phyloP scores from a whole-genome alignment of 106 monocot genomes.

The Dendrobium officinale region DNA sequence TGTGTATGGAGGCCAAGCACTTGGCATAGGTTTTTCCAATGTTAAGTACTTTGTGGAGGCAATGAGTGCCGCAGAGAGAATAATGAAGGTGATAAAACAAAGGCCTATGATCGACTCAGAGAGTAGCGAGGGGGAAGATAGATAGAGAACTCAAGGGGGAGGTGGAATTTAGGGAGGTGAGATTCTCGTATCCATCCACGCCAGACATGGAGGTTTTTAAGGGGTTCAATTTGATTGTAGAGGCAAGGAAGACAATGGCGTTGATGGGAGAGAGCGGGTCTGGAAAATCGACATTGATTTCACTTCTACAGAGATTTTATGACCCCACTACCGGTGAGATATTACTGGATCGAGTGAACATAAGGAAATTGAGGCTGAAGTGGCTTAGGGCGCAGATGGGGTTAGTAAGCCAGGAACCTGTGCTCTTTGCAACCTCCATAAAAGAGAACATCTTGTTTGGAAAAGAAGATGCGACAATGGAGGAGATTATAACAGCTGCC shows the following conservation, averaged over 20 bases:
- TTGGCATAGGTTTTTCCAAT: constrained; percentile 46
- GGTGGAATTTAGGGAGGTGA: constrained; percentile 38
- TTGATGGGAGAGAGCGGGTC: constrained; percentile 59
- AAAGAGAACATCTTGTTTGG: constrained; percentile 40
- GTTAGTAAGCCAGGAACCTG: constrained; percentile 64
- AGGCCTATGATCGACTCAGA: constrained; percentile 41
- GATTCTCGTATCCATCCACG: constrained; percentile 43
- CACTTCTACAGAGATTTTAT: constrained; percentile 54
- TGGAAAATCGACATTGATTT: constrained; percentile 52
- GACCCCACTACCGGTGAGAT: constrained; percentile 37
- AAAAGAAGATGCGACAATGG: constrained; percentile 28
- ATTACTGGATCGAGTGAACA: constrained; percentile 44
- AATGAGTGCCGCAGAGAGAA: constrained; percentile 28
- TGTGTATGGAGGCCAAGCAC: constrained; percentile 40
- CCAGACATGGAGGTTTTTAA: constrained; percentile 23
- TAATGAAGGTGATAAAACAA: constrained; percentile 28
- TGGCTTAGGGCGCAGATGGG: constrained; percentile 71
- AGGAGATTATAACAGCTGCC: constrained; percentile 33
- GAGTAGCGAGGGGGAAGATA: constrained; percentile 17
- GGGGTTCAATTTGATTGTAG: constrained; percentile 34
- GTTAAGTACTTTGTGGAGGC: constrained; percentile 60
- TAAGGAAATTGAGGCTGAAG: constrained; percentile 34
- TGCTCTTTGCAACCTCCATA: constrained; percentile 46
- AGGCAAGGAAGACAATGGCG: constrained; percentile 44
- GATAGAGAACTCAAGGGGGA: constrained; percentile 20